Conservation (phyloP, 768 basidiomycete genomes). For the Tricholoma matsutake region DNA sequence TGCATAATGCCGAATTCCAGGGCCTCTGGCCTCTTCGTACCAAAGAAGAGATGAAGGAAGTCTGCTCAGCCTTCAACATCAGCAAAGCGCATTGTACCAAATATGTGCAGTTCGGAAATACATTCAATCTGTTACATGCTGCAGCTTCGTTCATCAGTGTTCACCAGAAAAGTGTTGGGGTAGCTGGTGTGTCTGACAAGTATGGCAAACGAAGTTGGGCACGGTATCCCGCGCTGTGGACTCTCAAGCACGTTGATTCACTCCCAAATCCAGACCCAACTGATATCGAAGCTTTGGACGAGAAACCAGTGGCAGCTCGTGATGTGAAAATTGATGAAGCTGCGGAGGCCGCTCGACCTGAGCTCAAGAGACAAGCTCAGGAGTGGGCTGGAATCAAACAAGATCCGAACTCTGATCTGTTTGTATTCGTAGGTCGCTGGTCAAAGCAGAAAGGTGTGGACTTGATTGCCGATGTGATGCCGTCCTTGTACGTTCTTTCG, state of each 20-base stretch:
- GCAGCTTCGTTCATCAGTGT: constrained; percentile 89
- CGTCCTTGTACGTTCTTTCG: constrained; percentile 58
- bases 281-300: constrained; percentile 91
- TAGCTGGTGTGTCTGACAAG: constrained; percentile 97
- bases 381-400: constrained; percentile 95
- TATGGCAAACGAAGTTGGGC: constrained; percentile 98
- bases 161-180: constrained; percentile 91
- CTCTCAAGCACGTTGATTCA: constrained; percentile 92
- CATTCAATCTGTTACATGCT: constrained; percentile 93
- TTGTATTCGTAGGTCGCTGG: constrained; percentile 97
- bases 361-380: constrained; percentile 87
- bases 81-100: constrained; percentile 95
- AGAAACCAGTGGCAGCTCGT: constrained; percentile 64
- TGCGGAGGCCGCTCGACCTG: constrained; percentile 89
- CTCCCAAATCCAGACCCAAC: constrained; percentile 93
- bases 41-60: constrained; percentile 98
- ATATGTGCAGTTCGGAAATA: constrained; percentile 98
- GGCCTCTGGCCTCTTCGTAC: constrained; percentile 95
- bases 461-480: constrained; percentile 95
- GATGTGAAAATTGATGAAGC: constrained; percentile 75
- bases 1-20: constrained; percentile 98
- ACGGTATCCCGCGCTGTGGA: constrained; percentile 94
- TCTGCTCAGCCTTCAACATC: constrained; percentile 96
- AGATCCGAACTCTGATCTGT: constrained; percentile 84
- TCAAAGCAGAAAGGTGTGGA: constrained; percentile 99